phyloP scores from a whole-genome alignment of 2,329 filamentous ascomycete species.

The Paraconiothyrium brasiliense region DNA sequence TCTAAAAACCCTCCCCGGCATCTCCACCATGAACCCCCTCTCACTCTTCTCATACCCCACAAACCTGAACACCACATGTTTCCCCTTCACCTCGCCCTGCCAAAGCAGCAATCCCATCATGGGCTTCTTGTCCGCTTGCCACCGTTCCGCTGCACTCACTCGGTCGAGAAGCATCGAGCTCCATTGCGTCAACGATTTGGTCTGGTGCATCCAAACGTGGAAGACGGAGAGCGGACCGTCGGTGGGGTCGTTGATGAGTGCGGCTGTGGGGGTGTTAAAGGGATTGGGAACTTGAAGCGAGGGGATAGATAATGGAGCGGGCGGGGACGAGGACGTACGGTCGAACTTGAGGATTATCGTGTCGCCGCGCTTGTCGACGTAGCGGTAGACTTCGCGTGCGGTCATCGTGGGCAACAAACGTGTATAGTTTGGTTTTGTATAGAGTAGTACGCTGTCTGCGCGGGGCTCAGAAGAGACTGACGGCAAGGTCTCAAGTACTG shows the following conservation, averaged over 20 bases:
- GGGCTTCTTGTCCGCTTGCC: conserved; percentile 24
- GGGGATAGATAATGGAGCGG: not conserved
- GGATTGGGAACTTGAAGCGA: no score
- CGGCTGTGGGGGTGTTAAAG: not conserved
- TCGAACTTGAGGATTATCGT: conserved; percentile 31
- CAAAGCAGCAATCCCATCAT: conserved; percentile 21
- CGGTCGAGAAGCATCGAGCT: conserved; percentile 23
- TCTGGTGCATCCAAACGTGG: conserved; percentile 22
- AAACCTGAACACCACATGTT: conserved; percentile 7
- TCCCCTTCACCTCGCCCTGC: not conserved
- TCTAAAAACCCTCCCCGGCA: not conserved
- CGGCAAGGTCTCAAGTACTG: not conserved
- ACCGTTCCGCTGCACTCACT: conserved; percentile 19
- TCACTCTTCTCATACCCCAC: conserved; percentile 14
- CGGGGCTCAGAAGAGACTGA: not conserved
- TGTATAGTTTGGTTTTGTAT: not conserved
- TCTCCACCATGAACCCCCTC: conserved; percentile 14
- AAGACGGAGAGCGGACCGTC: conserved; percentile 22
- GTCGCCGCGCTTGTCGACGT: conserved; percentile 22
- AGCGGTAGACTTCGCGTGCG: conserved; percentile 24
- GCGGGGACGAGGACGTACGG: not conserved
- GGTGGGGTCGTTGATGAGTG: conserved; percentile 17
- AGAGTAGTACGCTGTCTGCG: not conserved
- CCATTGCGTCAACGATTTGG: conserved; percentile 3
- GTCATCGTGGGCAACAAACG: conserved; percentile 11